Evolutionary conservation across 371 early-diverging fungal species (phyloP).

Genomic region (Actinomucor elegans): DNA sequence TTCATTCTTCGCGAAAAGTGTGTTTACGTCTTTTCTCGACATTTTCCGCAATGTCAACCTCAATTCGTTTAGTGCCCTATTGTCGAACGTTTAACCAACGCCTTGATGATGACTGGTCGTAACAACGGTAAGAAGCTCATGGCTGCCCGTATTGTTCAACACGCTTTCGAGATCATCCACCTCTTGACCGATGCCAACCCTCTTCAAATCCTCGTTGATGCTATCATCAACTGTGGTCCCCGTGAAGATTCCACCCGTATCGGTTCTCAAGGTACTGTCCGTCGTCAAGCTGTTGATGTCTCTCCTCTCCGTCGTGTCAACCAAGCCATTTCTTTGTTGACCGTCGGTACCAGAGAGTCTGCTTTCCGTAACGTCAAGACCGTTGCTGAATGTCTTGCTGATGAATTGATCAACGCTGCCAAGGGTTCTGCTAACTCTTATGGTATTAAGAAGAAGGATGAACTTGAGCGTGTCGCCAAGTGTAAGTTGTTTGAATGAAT

Average conservation of each 20-base stretch:
- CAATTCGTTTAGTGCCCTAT: conserved; percentile 81
- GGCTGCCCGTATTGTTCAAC: conserved; percentile 97
- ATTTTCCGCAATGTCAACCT: conserved; percentile 7
- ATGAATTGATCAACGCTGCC: conserved; percentile 98
- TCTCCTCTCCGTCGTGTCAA: conserved; percentile 98
- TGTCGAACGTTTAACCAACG: conserved; percentile 98
- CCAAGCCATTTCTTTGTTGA: conserved; percentile 92
- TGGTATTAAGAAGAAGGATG: conserved; percentile 99
- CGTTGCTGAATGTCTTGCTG: conserved; percentile 99
- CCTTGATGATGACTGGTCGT: conserved; percentile 99
- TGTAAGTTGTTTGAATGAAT: conserved; percentile 21
- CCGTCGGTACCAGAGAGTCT: conserved; percentile 72
- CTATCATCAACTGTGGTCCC: conserved; percentile 99
- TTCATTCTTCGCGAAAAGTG: conserved; percentile 3
- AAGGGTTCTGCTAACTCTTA: conserved; percentile 96
- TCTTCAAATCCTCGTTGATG: conserved; percentile 97
- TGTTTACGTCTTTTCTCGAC: conserved; percentile 11
- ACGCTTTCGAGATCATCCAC: conserved; percentile 98
- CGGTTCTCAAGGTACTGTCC: conserved; percentile 97
- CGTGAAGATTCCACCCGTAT: conserved; percentile 99
- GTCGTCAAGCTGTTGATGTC: conserved; percentile 99
- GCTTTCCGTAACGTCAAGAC: conserved; percentile 75
- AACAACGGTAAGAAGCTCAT: conserved; percentile 99
- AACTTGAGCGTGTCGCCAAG: conserved; percentile 75
- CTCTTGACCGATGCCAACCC: conserved; percentile 98